These are phyloP conservation scores for Starmerella apicola DNA, from an alignment of 805 yeast genomes.

Conservation along the genomic window DNA sequence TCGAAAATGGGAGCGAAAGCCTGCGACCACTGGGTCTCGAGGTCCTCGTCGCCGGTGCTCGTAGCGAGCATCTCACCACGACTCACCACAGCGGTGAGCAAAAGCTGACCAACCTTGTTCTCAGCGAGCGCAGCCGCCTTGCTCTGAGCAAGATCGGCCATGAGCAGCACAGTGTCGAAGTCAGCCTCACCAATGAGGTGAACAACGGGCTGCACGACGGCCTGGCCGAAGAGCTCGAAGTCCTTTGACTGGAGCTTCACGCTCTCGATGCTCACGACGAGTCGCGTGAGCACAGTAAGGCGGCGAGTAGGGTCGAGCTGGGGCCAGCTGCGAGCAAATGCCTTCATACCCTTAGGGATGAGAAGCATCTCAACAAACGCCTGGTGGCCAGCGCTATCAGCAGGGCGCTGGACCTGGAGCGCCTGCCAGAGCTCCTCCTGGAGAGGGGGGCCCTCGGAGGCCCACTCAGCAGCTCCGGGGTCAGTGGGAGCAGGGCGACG, in stretches of 20 bases:
- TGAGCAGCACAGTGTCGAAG: slow-evolving; percentile 64
- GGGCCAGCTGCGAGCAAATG: slow-evolving; percentile 78
- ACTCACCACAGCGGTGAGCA: slow-evolving; percentile 79
- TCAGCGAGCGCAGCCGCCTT: slow-evolving; percentile 42
- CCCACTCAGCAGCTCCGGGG: slow-evolving; percentile 25
- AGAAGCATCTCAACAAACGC: slow-evolving; percentile 76
- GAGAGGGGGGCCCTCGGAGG: slow-evolving; percentile 23
- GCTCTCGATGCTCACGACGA: slow-evolving; percentile 69
- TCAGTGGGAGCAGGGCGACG: slow-evolving; percentile 34
- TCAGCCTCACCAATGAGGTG: slow-evolving; percentile 71
- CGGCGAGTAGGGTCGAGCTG: slow-evolving; percentile 67
- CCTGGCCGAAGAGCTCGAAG: slow-evolving; percentile 47
- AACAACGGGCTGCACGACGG: slow-evolving; percentile 74
- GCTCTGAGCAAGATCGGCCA: slow-evolving; percentile 59
- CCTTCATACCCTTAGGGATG: slow-evolving; percentile 77
- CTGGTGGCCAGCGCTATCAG: slow-evolving; percentile 30
- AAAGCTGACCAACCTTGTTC: slow-evolving; percentile 71
- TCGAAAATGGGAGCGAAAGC: slow-evolving; percentile 75
- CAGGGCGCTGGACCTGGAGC: slow-evolving; percentile 38
- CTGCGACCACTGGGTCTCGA: slow-evolving; percentile 59
- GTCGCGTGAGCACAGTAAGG: slow-evolving; percentile 59
- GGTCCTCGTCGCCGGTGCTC: slow-evolving; percentile 30
- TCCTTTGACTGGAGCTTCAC: slow-evolving; percentile 46
- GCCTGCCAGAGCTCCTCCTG: slow-evolving; percentile 56
- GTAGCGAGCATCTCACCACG: slow-evolving; percentile 72